phyloP scores from a whole-genome alignment of 495 filamentous ascomycete species.

The Lichina pygmaea region DNA sequence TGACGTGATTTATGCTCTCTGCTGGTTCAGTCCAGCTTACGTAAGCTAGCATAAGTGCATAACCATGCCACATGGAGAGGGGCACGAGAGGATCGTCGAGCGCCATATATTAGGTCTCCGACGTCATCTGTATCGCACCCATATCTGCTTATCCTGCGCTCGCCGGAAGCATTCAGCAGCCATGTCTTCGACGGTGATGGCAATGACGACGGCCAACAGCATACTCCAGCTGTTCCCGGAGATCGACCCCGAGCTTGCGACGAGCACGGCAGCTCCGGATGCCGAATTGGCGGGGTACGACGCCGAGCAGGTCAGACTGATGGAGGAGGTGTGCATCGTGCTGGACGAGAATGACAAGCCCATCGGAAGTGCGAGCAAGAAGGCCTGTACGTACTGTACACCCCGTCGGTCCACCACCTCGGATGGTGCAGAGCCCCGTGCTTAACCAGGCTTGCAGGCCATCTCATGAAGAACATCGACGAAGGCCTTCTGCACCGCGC shows the following conservation, averaged over 20 bases:
- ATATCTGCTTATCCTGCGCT: no score
- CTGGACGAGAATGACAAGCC: slow-evolving; percentile 74
- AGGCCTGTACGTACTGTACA: slow-evolving; percentile 42
- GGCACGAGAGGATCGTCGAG: no score
- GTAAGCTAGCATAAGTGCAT: no score
- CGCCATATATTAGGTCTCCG: no score
- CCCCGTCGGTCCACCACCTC: background rate
- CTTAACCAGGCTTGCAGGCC: slow-evolving; percentile 26
- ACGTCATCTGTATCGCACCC: no score
- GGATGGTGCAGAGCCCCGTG: background rate
- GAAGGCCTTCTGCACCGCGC: slow-evolving; percentile 85
- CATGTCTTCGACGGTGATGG: no score
- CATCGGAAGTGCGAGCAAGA: slow-evolving; percentile 95
- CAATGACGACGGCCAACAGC: slow-evolving; percentile 17
- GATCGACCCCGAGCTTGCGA: slow-evolving; percentile 62
- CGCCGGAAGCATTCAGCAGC: no score
- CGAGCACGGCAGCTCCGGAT: slow-evolving; percentile 6
- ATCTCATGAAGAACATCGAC: slow-evolving; percentile 95
- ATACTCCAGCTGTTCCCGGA: slow-evolving; percentile 82
- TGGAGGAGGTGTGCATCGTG: slow-evolving; percentile 99
- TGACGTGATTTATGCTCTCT: no score
- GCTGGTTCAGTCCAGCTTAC: no score
- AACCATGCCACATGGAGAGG: no score
- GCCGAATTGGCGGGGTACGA: slow-evolving; percentile 60
- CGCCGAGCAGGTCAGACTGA: slow-evolving; percentile 86